phyloP scores from a whole-genome alignment of 2,329 filamentous ascomycete species.

The Aspergillus glaucus region DNA sequence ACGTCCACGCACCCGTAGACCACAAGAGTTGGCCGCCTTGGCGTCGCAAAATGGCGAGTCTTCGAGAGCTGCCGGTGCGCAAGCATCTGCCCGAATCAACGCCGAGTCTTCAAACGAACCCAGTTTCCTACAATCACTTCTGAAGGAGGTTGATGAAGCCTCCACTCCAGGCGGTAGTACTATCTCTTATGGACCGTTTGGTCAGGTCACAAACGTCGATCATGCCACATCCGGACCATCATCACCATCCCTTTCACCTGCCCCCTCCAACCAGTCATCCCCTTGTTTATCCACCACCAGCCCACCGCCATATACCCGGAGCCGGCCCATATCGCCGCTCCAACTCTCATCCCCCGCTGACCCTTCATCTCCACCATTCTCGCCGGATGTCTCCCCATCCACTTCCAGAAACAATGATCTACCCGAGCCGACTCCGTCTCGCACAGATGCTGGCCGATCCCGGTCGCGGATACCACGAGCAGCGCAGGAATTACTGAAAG shows the following conservation, averaged over 20 bases:
- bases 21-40: slow-evolving; percentile 47
- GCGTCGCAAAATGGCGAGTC: slow-evolving; percentile 38
- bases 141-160: slow-evolving; percentile 75
- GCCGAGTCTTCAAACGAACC: slow-evolving; percentile 49
- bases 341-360: slow-evolving; percentile 28
- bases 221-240: slow-evolving; percentile 34
- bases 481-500: slow-evolving; percentile 12
- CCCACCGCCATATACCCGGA: slow-evolving; percentile 29
- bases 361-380: slow-evolving; percentile 44
- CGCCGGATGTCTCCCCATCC: slow-evolving; percentile 66
- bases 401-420: slow-evolving; percentile 37
- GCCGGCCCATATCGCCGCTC: slow-evolving; percentile 29
- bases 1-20: slow-evolving; percentile 71
- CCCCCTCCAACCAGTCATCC: slow-evolving; percentile 36
- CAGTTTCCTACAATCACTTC: slow-evolving; percentile 76
- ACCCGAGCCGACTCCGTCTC: slow-evolving; percentile 5
- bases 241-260: slow-evolving; percentile 37
- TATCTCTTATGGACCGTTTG: slow-evolving; percentile 18
- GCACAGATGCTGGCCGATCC: slow-evolving; percentile 10
- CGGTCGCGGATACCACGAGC: slow-evolving; percentile 21
- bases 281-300: slow-evolving; percentile 34
- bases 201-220: slow-evolving; percentile 25
- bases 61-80: slow-evolving; percentile 28
- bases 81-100: slow-evolving; percentile 26
- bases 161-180: slow-evolving; percentile 18